These are phyloP conservation scores for Ceratobasidium sp. DNA, from an alignment of 1,284 basidiomycete genomes.

Conservation along the genomic window DNA sequence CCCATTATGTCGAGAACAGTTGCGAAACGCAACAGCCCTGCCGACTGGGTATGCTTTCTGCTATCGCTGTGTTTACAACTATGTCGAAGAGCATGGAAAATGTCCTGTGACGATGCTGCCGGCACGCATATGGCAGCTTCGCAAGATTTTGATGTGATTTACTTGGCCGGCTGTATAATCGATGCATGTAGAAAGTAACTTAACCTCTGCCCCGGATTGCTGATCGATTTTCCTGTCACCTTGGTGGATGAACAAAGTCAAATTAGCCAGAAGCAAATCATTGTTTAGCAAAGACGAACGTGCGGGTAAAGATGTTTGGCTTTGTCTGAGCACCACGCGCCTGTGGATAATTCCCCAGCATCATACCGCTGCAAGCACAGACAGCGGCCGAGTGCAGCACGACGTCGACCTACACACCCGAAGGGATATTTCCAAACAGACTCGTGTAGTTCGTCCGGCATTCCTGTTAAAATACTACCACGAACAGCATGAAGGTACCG, in stretches of 20 bases:
- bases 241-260: constrained; percentile 12
- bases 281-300: constrained; percentile 39
- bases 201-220: constrained; percentile 22
- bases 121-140: constrained; percentile 79
- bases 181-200: neutral
- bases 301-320: constrained; percentile 41
- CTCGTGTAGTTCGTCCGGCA: constrained; percentile 36
- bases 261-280: constrained; percentile 38
- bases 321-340: constrained; percentile 40
- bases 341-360: constrained; percentile 13
- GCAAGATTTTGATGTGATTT: constrained; percentile 79
- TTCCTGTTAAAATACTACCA: constrained; percentile 18
- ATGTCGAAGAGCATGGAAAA: constrained; percentile 78
- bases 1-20: constrained; percentile 78
- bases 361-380: constrained; percentile 6
- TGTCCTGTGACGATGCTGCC: constrained; percentile 90
- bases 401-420: constrained; percentile 34
- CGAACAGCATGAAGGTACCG: constrained; percentile 32
- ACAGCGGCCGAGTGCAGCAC: constrained; percentile 15
- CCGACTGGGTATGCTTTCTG: constrained; percentile 96
- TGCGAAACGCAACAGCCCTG: constrained; percentile 90
- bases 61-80: constrained; percentile 90
- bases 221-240: constrained; percentile 23
- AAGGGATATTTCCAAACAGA: constrained; percentile 28
- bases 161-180: constrained; percentile 15